Base-by-base conservation (phyloP, 2,329 filamentous ascomycete genomes). In the Colletotrichum neosansevieriae region DNA sequence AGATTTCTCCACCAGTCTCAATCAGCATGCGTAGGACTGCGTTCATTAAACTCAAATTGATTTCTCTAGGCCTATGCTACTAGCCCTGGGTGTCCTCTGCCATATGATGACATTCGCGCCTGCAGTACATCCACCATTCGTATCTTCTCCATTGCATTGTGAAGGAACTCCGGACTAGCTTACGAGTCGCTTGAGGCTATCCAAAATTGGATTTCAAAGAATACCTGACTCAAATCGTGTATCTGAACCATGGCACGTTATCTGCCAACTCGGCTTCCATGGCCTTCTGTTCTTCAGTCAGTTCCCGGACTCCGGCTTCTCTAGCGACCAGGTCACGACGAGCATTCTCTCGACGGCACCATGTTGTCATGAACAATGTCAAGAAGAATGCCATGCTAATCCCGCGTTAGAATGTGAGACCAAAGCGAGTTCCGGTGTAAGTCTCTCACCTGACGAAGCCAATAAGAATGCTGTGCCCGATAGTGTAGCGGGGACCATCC, bases 401-500 rank as follows among this genome's bases (percentile, higher is more conserved):
- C 11, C 1, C 3, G 6, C 70, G 38, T 76, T 73, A 67, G 50
- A 10, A 13, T 29, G 58, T 74, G 73, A 61, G n/a, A 9, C 5
- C 29, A 3, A 13, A 5, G 11, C 10, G 34, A 29, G 6, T 29
- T 19, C 11, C 58, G 6, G 21, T 10, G 44, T n/a, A 1, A 11
- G 2, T 0, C 3, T 21, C 65, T 54, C 32, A 68, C 65, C 53
- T 42, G 15, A 68, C 53, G 19, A 73, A 75, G 7, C 57, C 82
- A 29, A 86, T 80, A 42, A 86, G 76, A 19, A 82, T 81, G 24
- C 76, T 76, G 70, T 86, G 83, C 1, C 84, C 84, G 10, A 74
- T 75, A 34, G 80, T 78, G 72, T 82, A 86, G 32, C 80, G 74
- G 36, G 81, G 79, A 2, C 74, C 73, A 71, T 86, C 80, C 32